Evolutionary conservation across 352 stramenopile species (phyloP).

Genomic region (Globisporangium nunn): DNA sequence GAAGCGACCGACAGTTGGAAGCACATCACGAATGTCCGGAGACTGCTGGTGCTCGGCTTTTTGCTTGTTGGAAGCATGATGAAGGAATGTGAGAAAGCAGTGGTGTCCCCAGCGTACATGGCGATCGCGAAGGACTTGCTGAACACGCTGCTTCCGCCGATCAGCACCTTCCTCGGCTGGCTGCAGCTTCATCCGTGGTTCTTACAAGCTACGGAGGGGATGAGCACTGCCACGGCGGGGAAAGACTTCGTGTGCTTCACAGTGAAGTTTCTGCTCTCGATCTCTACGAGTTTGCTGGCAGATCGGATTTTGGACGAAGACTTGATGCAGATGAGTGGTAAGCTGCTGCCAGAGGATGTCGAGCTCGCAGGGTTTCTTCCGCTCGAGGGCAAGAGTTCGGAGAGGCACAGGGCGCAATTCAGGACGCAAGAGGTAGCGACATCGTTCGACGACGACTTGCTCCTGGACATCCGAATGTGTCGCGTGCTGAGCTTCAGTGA

Average conservation of each 20-base stretch:
- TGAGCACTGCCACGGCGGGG: neutral
- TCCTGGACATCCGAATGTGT: constrained; percentile 17
- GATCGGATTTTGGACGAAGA: constrained; percentile 13
- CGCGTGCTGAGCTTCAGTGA: constrained; percentile 15
- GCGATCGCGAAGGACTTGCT: constrained; percentile 12
- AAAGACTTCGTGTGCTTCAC: constrained; percentile 10
- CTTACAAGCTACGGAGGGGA: neutral
- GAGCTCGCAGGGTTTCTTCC: constrained; percentile 38
- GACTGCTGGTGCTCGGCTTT: constrained; percentile 4
- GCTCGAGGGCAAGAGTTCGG: constrained; percentile 2
- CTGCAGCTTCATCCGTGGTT: constrained; percentile 29
- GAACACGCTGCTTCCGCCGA: constrained; percentile 29
- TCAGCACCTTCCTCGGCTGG: constrained; percentile 38
- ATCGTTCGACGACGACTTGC: constrained; percentile 3
- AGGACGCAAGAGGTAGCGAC: neutral
- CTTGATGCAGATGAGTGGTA: neutral
- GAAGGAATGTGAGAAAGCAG: constrained; percentile 11
- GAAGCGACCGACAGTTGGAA: constrained; percentile 1
- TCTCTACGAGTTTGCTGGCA: constrained; percentile 13
- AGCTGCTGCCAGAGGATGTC: constrained; percentile 28
- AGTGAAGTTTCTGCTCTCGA: constrained; percentile 7
- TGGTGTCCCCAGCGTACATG: constrained; percentile 7
- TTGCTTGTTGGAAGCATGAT: constrained; percentile 8
- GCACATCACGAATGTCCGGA: neutral
- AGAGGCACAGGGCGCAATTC: neutral